These are phyloP conservation scores for Pontederia paniculata DNA, from an alignment of 176 grass and related monocot genomes.

Conservation along the genomic window DNA sequence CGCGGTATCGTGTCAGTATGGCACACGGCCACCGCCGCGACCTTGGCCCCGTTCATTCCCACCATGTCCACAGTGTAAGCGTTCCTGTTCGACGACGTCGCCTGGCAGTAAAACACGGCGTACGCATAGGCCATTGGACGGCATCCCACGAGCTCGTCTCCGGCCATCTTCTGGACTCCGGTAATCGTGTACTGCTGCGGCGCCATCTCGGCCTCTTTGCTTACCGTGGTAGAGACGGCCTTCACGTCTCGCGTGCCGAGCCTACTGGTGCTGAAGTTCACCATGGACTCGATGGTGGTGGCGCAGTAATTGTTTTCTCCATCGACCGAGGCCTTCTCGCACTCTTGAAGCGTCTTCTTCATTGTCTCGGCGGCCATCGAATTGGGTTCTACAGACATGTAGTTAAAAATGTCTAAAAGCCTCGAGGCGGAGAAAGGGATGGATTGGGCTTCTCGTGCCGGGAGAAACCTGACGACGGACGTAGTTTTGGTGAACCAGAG, in stretches of 20 bases:
- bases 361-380: conserved; percentile 45
- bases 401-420: conserved; percentile 40
- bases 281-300: conserved; percentile 92
- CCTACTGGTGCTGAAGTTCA: conserved; percentile 61
- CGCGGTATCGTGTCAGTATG: no score
- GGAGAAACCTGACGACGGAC: conserved; percentile 33
- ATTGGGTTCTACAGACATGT: conserved; percentile 38
- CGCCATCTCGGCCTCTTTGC: no score
- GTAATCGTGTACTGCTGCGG: no score
- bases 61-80: conserved; percentile 72
- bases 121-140: conserved; percentile 66
- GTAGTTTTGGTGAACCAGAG: conserved; percentile 37
- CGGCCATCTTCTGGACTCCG: conserved; percentile 24
- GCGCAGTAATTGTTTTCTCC: conserved; percentile 74
- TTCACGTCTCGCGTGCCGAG: no score
- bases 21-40: conserved; percentile 64
- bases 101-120: conserved; percentile 78
- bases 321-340: conserved; percentile 33
- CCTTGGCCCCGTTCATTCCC: conserved; percentile 41
- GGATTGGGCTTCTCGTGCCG: conserved; percentile 33
- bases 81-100: conserved; percentile 39
- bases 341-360: conserved; percentile 43
- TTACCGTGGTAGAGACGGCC: no score
- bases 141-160: conserved; percentile 44
- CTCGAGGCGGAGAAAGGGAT: conserved; percentile 64